Evolutionary conservation across 345 rosid genomes (phyloP), one percentile per base, ranked within the genome.

Genomic region (Hirschfeldia incana): DNA sequence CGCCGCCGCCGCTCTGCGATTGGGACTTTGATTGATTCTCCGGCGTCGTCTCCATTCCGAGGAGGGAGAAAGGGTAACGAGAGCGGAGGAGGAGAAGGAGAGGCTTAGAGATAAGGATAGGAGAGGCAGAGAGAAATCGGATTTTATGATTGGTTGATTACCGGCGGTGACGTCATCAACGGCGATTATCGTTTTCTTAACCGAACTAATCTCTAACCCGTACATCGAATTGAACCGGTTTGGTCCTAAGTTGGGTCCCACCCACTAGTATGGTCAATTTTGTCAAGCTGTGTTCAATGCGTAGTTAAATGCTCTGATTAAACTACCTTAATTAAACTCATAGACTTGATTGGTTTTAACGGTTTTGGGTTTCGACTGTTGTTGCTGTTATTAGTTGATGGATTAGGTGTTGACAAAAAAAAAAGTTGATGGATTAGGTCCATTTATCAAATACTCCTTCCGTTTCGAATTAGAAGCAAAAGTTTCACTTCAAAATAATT

Each of bases 111-210:
- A 65, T 58, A 59, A 70, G 13, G 33, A 30, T 49, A 49, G 55
- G 55, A 49, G 55, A 49, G 55, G 55, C 16, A 49, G 49, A 42
- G 17, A n/a, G 46, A 13, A 49, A 49, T 49, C 55, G 55, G 55
- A 49, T 49, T 49, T 49, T 49, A n/a, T 70, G 76, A 12, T 62
- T 21, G 36, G 60, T 78, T 66, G 36, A 72, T 78, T 79, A 87
- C 88, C 88, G 86, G 87, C 86, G 87, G 75, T 86, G 89, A 86
- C 87, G 87, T 86, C 86, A 89, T 44, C 84, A 80, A 53, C 83
- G 79, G 76, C 79, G 79, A 74, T 74, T 53, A 37, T 30, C 60
- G 6, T 33, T 1, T 2, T 28, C 34, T 60, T 1, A 69, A 80
- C 78, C 78, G 67, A 62, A 53, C 63, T 55, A 17, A 27, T 58